Base-by-base conservation (phyloP, 2,329 filamentous ascomycete species). In the Aspergillus jensenii region DNA sequence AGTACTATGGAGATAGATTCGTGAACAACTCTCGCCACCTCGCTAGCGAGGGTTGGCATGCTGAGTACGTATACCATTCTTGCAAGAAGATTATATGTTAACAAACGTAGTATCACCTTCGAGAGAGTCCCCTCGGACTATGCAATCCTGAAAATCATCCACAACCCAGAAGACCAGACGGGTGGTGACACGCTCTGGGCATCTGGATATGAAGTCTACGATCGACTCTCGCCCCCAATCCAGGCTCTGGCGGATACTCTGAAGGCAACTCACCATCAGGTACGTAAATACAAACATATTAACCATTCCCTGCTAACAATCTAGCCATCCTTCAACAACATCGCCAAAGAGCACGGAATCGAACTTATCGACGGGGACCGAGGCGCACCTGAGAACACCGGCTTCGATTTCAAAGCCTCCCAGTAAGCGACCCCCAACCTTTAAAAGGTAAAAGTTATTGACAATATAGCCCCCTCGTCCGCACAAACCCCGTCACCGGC, bases 181-280 rank as follows among this genome's bases (percentile, higher is more conserved):
- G 56, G 56, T 1, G 56, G 56, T 4, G 53, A 59, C 8, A 59
- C 58, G 2, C 49, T 59, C 9, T 59, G 44, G 48, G 53, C 58
- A 12, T 59, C 58, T 11, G 48, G 58, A 14, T 59, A 59, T 25
- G 58, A 53, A 35, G 49, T 45, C 17, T 59, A 56, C 33, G 53
- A 59, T 33, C 49, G 53, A 15, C 48, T 59, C 6, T 59, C 58
- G 9, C 53, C 48, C 8, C 43, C 58, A 1, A 49, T 37, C 17
- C 44, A 56, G 39, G 39, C 33, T 2, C n/a, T 59, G 4, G 53
- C 49, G 1, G 58, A 59, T 19, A 45, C 44, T 4, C 40, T 59
- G 11, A 56, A 52, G 1, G 48, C 52, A 7, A 39, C 41, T 11
- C 49, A 57, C 35, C 14, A 52, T n/a, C 55, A 39, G 49, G 35